Conservation (phyloP, 768 basidiomycete genomes). For the Coprinopsis strossmayeri region DNA sequence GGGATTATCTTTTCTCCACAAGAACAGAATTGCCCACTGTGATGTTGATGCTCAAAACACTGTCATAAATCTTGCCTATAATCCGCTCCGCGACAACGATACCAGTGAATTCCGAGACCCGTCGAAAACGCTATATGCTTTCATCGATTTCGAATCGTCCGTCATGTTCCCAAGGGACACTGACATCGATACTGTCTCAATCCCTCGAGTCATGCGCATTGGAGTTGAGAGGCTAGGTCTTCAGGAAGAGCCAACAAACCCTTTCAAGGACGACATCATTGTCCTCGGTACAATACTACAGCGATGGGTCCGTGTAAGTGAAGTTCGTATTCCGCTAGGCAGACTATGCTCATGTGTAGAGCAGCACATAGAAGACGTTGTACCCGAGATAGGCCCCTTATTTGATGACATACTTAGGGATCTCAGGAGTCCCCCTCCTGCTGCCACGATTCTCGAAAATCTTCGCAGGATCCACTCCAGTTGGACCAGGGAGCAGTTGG, state of each 20-base stretch:
- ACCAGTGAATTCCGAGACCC: neutral
- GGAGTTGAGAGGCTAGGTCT: neutral
- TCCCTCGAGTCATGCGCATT: neutral
- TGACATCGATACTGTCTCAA: neutral
- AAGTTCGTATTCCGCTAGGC: too few relatives aligned
- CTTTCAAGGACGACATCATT: conserved; percentile 11
- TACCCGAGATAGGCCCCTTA: too few relatives aligned
- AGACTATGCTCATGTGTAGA: too few relatives aligned
- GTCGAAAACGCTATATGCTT: conserved; percentile 4
- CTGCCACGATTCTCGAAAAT: too few relatives aligned
- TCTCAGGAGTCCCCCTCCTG: too few relatives aligned
- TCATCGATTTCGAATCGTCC: conserved; percentile 14
- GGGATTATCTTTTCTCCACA: conserved; percentile 6
- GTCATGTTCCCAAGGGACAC: conserved; percentile 8
- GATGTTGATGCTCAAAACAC: neutral
- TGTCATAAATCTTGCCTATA: neutral
- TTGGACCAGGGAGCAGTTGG: too few relatives aligned
- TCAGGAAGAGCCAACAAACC: neutral
- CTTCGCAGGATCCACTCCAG: too few relatives aligned
- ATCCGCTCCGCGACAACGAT: neutral
- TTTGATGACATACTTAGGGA: too few relatives aligned
- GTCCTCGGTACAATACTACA: conserved; percentile 4
- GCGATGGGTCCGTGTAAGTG: conserved; percentile 9
- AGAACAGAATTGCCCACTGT: conserved; percentile 3
- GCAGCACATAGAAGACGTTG: too few relatives aligned